Percentiles rank a stretch among this genome's conserved stretches.
phyloP scores from a whole-genome alignment of 768 basidiomycete genomes.

The Termitomyces sp. region DNA sequence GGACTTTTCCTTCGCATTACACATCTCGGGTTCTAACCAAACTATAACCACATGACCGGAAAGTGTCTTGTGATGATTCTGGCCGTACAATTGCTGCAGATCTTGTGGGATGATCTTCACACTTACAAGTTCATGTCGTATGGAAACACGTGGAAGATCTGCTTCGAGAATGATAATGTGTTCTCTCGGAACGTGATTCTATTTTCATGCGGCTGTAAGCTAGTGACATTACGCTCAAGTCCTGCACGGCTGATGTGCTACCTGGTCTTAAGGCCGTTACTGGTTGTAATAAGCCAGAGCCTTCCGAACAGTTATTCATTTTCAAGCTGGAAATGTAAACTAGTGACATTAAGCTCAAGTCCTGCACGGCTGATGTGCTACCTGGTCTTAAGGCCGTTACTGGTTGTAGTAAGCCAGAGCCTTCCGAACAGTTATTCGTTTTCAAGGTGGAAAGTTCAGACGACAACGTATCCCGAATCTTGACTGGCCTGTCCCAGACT shows the following conservation, averaged over 20 bases:
- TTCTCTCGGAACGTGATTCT: background rate
- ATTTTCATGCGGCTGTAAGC: background rate
- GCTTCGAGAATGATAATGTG: background rate
- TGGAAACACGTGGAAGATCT: background rate
- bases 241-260: too few relatives aligned
- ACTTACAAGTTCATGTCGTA: background rate
- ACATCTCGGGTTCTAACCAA: background rate
- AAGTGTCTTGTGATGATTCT: background rate
- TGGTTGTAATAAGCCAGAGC: background rate
- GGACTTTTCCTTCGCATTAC: too few relatives aligned
- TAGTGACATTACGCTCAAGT: background rate
- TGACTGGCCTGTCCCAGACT: too few relatives aligned
- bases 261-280: background rate
- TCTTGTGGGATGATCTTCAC: background rate
- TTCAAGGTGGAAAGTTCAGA: too few relatives aligned
- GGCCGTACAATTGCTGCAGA: background rate
- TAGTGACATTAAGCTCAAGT: background rate
- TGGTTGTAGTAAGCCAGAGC: background rate
- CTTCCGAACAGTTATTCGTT: background rate
- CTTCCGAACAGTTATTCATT: background rate
- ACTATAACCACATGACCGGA: background rate
- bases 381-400: background rate
- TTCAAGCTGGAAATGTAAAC: too few relatives aligned
- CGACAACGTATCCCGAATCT: too few relatives aligned
- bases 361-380: too few relatives aligned